Evolutionary conservation across 805 yeast genomes (phyloP).

Genomic region (Lachancea nothofagi): DNA sequence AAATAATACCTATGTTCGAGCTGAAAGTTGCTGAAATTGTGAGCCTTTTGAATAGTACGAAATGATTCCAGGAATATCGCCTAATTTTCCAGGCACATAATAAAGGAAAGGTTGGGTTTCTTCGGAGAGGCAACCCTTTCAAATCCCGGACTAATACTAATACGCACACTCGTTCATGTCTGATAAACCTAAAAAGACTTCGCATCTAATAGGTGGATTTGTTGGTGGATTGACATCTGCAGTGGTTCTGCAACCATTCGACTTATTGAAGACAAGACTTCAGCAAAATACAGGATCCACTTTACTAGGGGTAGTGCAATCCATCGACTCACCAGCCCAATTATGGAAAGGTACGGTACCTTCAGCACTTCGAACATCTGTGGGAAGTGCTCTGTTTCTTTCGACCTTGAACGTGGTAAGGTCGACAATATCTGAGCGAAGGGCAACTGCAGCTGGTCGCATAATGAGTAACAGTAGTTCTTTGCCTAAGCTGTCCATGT

Average conservation of each 20-base stretch:
- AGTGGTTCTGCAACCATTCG: constrained; percentile 79
- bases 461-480: constrained; percentile 29
- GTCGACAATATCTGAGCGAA: constrained; percentile 39
- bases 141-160: constrained; percentile 31
- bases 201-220: constrained; percentile 75
- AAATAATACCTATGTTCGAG: constrained; percentile 1
- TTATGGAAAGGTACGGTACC: constrained; percentile 95
- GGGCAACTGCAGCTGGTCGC: constrained; percentile 3
- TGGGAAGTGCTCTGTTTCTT: constrained; percentile 85
- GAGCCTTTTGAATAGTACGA: constrained; percentile 6
- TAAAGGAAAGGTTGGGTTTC: no score
- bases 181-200: constrained; percentile 18
- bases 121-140: no score
- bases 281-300: constrained; percentile 50
- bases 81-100: no score
- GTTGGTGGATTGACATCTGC: constrained; percentile 81
- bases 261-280: constrained; percentile 77
- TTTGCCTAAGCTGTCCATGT: constrained; percentile 66
- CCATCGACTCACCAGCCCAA: constrained; percentile 38
- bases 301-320: constrained; percentile 31
- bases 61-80: no score
- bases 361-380: constrained; percentile 80
- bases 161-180: constrained; percentile 43
- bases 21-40: constrained; percentile 5
- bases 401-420: constrained; percentile 64